Base-by-base conservation (phyloP, 2,329 filamentous ascomycete genomes). In the Xylogone sp. region DNA sequence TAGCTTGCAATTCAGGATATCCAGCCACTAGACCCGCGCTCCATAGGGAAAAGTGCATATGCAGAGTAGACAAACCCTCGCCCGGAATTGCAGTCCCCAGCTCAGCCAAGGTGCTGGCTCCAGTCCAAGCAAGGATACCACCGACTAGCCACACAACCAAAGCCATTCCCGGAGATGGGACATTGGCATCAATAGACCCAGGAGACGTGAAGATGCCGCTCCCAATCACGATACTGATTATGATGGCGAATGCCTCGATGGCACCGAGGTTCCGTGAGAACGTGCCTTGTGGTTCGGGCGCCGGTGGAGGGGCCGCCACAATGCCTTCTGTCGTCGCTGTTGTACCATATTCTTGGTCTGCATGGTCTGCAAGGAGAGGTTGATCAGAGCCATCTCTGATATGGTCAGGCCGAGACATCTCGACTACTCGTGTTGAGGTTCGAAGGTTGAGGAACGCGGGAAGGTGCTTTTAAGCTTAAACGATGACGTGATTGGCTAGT, bases 181-280 rank as follows among this genome's bases (percentile, higher is more conserved):
- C 81, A 56, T 85, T 83, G 16, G 76, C 76, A 59, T 85, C 81
- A 53, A 86, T 82, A 10, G 81, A 75, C 0, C 81, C 80, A 0
- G 82, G 82, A 1, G 82, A 84, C 0, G 83, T 84, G 58, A 86
- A 86, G 18, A 86, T 78, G 29, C 83, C 82, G 48, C 78, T 82
- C 7, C 83, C 83, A 45, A 86, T 83, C 49, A 84, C 81, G 54
- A 85, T 80, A 58, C 79, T 81, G 53, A 85, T 76, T 42, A 85
- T 71, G 45, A 86, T 80, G 20, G 78, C 79, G 55, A 84, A 84
- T 0, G 75, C 75, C 57, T 78, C 75, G 22, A 72, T 51, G 9
- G 74, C 64, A 21, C 74, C 75, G 3, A 77, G 71, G 55, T 72
- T 75, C n/a, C 70, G 67, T 42, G 62, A 68, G 55, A 76, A 77